Conservation (phyloP, 2,329 filamentous ascomycete genomes). For the Phialemonium atrogriseum region DNA sequence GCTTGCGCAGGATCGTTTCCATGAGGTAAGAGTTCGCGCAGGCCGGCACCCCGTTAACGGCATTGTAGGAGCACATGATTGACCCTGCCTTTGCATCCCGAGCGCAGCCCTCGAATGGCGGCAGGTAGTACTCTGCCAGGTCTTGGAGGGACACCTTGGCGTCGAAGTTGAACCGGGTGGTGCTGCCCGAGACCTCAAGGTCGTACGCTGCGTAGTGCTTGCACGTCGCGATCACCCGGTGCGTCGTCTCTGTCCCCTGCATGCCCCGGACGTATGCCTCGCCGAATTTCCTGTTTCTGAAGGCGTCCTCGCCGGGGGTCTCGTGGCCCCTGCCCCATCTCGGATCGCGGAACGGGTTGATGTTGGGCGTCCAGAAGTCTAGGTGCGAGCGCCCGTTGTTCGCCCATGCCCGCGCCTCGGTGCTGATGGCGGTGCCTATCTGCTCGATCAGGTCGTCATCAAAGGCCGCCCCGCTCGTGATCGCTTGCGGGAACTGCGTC, state of each 20-base stretch:
- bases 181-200: slow-evolving; percentile 29
- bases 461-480: slow-evolving; percentile 53
- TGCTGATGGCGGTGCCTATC: slow-evolving; percentile 47
- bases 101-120: slow-evolving; percentile 56
- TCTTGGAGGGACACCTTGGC: slow-evolving; percentile 42
- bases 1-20: slow-evolving; percentile 46
- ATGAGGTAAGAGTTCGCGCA: slow-evolving; percentile 44
- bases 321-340: slow-evolving; percentile 55
- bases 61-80: slow-evolving; percentile 56
- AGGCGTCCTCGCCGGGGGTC: slow-evolving; percentile 32
- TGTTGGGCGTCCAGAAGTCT: slow-evolving; percentile 59
- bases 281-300: slow-evolving; percentile 9
- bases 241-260: slow-evolving; percentile 11
- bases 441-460: slow-evolving; percentile 52
- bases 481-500: slow-evolving; percentile 58
- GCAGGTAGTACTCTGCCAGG: slow-evolving; percentile 59
- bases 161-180: slow-evolving; percentile 41
- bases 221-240: slow-evolving; percentile 32
- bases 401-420: slow-evolving; percentile 57
- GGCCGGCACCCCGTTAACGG: slow-evolving; percentile 51
- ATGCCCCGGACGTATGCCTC: slow-evolving; percentile 15
- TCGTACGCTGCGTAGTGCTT: slow-evolving; percentile 55
- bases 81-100: slow-evolving; percentile 48
- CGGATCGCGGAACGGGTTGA: slow-evolving; percentile 57
- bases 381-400: slow-evolving; percentile 48